Base-by-base conservation (phyloP, 148 eudicot genomes). In the Pouteria glomerata region DNA sequence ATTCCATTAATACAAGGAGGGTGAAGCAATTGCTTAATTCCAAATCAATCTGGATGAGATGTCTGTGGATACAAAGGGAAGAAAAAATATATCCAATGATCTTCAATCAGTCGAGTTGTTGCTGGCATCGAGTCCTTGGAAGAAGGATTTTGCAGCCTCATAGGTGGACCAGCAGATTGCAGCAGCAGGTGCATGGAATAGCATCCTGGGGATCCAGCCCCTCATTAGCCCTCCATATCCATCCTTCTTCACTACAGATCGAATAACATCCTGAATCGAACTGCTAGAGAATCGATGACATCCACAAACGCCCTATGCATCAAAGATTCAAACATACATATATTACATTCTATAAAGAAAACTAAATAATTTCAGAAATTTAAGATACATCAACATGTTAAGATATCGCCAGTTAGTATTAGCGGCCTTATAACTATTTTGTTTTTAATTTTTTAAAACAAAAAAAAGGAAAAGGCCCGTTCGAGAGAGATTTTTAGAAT, bases 101-200 rank as follows among this genome's bases (percentile, higher is more conserved):
- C 47, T n/a, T 52, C 56, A 77, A 59, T 81, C 73, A 48, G 77
- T 76, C 68, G 79, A 65, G 66, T 69, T 74, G 68, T 79, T 76
- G 66, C 79, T 45, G 24, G 67, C 74, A 75, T 79, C 79, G 58
- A 64, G 66, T 51, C 69, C 63, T 48, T 76, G 85, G 62, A 85
- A 85, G 63, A 82, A 77, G 31, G 79, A 64, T 76, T 85, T 85
- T 12, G 66, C 85, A 6, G 88, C 80, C 78, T 85, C 89, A 68
- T 85, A 85, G 18, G 89, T 80, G 8, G 86, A 82, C 82, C 86
- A 85, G 73, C 84, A 85, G 23, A 85, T 85, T 33, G 89, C 84
- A 10, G 89, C 89, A 63, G 82, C 89, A 23, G 86, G 89, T 35
- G 89, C 86, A 55, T 85, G 89, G 57, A 85, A 82, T 39, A 85